Evolutionary conservation across 345 rosid genomes (phyloP).

Genomic region (Eucalyptus virginea): DNA sequence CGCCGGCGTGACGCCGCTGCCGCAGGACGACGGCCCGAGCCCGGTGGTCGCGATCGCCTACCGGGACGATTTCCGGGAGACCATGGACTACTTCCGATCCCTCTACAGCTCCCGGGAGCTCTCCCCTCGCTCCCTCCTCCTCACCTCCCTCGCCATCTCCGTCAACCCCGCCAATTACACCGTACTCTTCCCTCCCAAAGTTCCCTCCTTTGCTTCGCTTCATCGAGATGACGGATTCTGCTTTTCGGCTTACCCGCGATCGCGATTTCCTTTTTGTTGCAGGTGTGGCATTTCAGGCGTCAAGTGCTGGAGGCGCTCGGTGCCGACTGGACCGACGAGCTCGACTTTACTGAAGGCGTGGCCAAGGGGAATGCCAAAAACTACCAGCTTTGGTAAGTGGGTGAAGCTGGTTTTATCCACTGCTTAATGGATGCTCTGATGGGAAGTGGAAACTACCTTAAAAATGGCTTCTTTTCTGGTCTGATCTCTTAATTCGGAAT

Average conservation of each 20-base stretch:
- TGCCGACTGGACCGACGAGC: conserved; percentile 33
- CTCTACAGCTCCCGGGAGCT: conserved; percentile 59
- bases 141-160: conserved; percentile 50
- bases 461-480: neutral
- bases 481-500: neutral
- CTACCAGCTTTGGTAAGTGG: conserved; percentile 79
- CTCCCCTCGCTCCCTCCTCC: conserved; percentile 63
- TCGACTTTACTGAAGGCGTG: conserved; percentile 40
- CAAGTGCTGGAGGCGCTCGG: conserved; percentile 42
- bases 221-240: neutral
- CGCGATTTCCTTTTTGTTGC: neutral
- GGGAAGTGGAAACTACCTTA: neutral
- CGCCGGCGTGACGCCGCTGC: conserved; percentile 61
- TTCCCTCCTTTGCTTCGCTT: neutral
- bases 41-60: conserved; percentile 80
- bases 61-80: conserved; percentile 66
- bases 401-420: neutral
- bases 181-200: conserved; percentile 9
- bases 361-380: conserved; percentile 69
- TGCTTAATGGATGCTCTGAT: neutral
- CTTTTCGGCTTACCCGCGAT: neutral
- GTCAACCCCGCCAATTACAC: conserved; percentile 86
- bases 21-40: conserved; percentile 80
- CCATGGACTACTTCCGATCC: conserved; percentile 90
- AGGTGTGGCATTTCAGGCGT: conserved; percentile 98